These are phyloP conservation scores for Epithele typhae DNA, from an alignment of 768 basidiomycete genomes.

Conservation along the genomic window DNA sequence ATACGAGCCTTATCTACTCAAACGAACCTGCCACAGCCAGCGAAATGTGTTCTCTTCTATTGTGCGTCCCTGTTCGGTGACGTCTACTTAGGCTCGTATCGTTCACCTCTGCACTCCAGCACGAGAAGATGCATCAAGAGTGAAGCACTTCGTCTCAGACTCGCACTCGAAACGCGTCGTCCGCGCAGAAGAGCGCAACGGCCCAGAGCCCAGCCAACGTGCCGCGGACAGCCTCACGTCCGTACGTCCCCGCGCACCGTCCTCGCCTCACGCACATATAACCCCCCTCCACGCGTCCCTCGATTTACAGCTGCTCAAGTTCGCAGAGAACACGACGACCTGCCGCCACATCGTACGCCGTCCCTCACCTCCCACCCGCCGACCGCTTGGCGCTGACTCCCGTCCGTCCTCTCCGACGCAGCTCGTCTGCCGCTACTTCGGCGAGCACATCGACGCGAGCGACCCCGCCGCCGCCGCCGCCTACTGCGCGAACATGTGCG, in stretches of 20 bases:
- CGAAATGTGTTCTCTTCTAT: slow-evolving; percentile 81
- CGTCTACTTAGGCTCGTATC: neutral
- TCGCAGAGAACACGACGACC: slow-evolving; percentile 51
- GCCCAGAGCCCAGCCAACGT: slow-evolving; percentile 61
- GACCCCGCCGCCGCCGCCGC: slow-evolving; percentile 39
- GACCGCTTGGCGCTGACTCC: too few species aligned
- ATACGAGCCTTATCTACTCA: too few species aligned
- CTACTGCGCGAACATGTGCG: slow-evolving; percentile 78
- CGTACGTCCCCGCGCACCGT: slow-evolving; percentile 37
- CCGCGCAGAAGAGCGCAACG: slow-evolving; percentile 40
- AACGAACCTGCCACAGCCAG: slow-evolving; percentile 40
- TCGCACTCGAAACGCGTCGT: slow-evolving; percentile 42
- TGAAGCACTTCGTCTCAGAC: slow-evolving; percentile 47
- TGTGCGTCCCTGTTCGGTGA: slow-evolving; percentile 46
- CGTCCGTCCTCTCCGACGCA: too few species aligned
- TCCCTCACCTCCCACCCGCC: neutral
- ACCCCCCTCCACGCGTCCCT: too few species aligned
- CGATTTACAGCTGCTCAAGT: slow-evolving; percentile 40
- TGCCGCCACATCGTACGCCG: slow-evolving; percentile 71
- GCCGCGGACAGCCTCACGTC: slow-evolving; percentile 58
- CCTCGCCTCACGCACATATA: slow-evolving; percentile 17
- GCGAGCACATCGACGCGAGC: slow-evolving; percentile 53
- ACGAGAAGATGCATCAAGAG: slow-evolving; percentile 64
- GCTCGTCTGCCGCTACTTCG: slow-evolving; percentile 80
- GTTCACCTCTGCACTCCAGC: slow-evolving; percentile 37